Evolutionary conservation across 1,284 basidiomycete genomes (phyloP), one percentile per base, ranked within the genome.

Genomic region (Melampsora americana): DNA sequence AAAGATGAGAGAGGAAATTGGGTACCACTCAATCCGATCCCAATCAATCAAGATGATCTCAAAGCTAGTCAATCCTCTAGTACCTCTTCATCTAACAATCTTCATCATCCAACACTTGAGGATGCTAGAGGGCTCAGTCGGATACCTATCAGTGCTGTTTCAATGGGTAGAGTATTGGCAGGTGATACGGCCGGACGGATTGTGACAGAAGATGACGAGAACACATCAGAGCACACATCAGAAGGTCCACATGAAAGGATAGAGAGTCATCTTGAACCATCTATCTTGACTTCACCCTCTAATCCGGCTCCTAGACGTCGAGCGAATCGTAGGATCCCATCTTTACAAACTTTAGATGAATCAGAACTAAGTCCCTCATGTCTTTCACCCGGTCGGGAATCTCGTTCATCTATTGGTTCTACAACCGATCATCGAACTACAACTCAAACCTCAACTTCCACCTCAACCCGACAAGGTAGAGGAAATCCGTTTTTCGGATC

Each of bases 71-170:
- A 66, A 35, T 6, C 28, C 18, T 20, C 50, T 44, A 46, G 18
- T 39, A 11, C 42, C 26, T 23, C 30, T 39, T 26, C 28, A 18
- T n/a, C 32, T 28, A 76, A 60, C 6, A 44, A 44, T 64, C 42
- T 26, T 12, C 32, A 53, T 28, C 9, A 50, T 23, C 39, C 6
- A 42, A 42, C 39, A 42, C 39, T 9, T 42, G 66, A 76, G 7
- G 14, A 66, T n/a, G n/a, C 26, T 42, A 66, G 73, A 35, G 66
- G 66, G 7, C 14, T 76, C 9, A 62, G 56, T 39, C 23, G 66
- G 28, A 76, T 76, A 26, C 73, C 73, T 60, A 76, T 76, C 59
- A 68, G 66, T 32, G 73, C 73, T n/a, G 73, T 76, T 28, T 59
- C 66, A 2, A 39, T 76, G 18, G 73, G 73, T 42, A 48, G 73